phyloP scores from a whole-genome alignment of 2,329 filamentous ascomycete species.

The Paramyrothecium roridum region DNA sequence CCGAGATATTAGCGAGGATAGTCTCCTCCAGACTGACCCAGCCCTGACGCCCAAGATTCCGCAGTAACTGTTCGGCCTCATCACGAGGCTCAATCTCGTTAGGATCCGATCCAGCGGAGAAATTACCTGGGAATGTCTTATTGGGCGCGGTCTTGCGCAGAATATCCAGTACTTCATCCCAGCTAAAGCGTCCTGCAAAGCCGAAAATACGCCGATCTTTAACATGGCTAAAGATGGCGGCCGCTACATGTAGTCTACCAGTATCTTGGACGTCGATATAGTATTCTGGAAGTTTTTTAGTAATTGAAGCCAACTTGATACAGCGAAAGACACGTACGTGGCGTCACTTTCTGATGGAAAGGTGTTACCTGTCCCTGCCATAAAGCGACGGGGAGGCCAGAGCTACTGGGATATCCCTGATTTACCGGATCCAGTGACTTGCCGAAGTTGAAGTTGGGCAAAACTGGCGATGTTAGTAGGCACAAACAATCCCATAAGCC shows the following conservation, averaged over 20 bases:
- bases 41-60: conserved; percentile 7
- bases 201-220: conserved; percentile 50
- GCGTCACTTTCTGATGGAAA: not conserved
- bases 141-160: conserved; percentile 16
- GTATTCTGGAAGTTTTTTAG: conserved; percentile 26
- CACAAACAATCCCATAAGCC: no score
- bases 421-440: conserved; percentile 10
- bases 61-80: conserved; percentile 13
- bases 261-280: conserved; percentile 44
- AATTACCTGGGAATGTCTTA: conserved; percentile 17
- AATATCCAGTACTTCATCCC: conserved; percentile 34
- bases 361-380: conserved; percentile 13
- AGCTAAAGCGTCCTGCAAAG: conserved; percentile 44
- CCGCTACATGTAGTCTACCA: conserved; percentile 50
- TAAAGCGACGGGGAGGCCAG: conserved; percentile 10
- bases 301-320: not conserved
- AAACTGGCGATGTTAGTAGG: conserved; percentile 7
- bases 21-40: conserved; percentile 13
- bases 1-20: not conserved
- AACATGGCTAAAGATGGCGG: conserved; percentile 41
- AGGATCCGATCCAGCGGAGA: conserved; percentile 8
- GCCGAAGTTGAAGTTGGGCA: conserved; percentile 25
- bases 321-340: conserved; percentile 4
- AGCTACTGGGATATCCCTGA: conserved; percentile 19
- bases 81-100: conserved; percentile 7